Conservation (phyloP, 2,329 filamentous ascomycete species). For the Biscogniauxia mediterranea region DNA sequence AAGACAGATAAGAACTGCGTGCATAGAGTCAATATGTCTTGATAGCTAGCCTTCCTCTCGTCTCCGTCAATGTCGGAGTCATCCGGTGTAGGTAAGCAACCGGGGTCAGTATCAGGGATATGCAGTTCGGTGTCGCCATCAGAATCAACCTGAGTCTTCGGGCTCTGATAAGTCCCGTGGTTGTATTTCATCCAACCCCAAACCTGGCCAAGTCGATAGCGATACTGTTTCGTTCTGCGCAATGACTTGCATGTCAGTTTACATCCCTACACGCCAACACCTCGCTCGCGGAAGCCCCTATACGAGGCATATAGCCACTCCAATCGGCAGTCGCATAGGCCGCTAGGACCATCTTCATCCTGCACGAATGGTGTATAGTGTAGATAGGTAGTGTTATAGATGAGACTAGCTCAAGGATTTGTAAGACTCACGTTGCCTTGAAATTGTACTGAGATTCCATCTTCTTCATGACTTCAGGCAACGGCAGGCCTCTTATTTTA, state of each 20-base stretch:
- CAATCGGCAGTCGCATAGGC: background rate
- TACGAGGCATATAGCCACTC: background rate
- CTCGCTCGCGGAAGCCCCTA: background rate
- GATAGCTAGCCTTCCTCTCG: background rate
- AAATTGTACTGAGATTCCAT: slow-evolving; percentile 11
- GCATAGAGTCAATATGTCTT: background rate
- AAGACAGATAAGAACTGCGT: slow-evolving; percentile 4
- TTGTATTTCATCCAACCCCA: slow-evolving; percentile 20
- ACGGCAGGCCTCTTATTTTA: slow-evolving; percentile 1
- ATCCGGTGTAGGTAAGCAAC: background rate
- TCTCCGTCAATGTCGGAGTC: background rate
- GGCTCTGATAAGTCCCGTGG: slow-evolving; percentile 1
- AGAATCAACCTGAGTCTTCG: background rate
- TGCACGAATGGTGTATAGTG: background rate
- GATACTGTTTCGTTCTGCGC: slow-evolving; percentile 9
- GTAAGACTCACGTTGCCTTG: slow-evolving; percentile 13
- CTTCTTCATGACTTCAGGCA: slow-evolving; percentile 8
- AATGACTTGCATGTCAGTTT: background rate
- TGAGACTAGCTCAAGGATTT: background rate
- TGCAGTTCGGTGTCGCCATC: background rate
- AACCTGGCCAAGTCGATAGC: slow-evolving; percentile 15
- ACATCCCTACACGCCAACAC: background rate
- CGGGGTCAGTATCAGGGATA: background rate
- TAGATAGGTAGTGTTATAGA: no score
- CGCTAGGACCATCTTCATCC: background rate